A percentile compares a stretch with the other conserved stretches of the same genome.
phyloP scores from a whole-genome alignment of 495 filamentous ascomycete genomes.

The Penicillium robsamsonii region DNA sequence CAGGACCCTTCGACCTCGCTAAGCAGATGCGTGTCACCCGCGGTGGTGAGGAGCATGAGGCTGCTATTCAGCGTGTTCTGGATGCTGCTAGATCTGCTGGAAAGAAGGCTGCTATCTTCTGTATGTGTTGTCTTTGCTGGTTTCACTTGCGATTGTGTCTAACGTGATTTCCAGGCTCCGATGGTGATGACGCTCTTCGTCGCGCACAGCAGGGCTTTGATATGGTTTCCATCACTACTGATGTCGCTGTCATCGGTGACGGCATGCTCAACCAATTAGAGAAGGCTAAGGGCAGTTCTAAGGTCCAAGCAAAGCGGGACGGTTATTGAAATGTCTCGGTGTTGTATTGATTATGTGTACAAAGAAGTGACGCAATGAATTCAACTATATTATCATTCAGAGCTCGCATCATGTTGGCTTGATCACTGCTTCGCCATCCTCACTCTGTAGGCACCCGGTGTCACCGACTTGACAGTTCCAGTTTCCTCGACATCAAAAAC shows the following conservation, averaged over 20 bases:
- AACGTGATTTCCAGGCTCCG: conserved; percentile 35
- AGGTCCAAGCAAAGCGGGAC: conserved; percentile 10
- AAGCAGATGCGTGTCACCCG: conserved; percentile 39
- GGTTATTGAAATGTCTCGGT: neutral
- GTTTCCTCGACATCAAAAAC: conserved; percentile 33
- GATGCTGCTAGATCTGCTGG: conserved; percentile 62
- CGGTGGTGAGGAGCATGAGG: conserved; percentile 46
- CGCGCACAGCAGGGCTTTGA: conserved; percentile 71
- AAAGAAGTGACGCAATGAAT: conserved; percentile 1
- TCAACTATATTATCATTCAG: neutral
- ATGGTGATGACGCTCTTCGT: conserved; percentile 58
- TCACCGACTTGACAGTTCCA: conserved; percentile 30
- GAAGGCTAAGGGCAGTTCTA: conserved; percentile 27
- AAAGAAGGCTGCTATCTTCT: conserved; percentile 79
- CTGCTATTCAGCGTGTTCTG: conserved; percentile 63
- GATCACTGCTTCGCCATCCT: conserved; percentile 9
- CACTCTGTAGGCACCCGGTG: conserved; percentile 16
- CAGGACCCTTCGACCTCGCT: conserved; percentile 57
- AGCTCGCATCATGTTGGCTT: neutral
- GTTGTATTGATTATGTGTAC: neutral
- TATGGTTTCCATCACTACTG: conserved; percentile 68
- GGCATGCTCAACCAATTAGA: conserved; percentile 38
- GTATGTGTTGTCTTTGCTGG: conserved; percentile 27
- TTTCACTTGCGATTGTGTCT: neutral
- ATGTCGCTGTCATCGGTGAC: conserved; percentile 51